These are phyloP conservation scores for Calonectria fujianensis DNA, from an alignment of 2,329 filamentous ascomycete species.

Conservation along the genomic window DNA sequence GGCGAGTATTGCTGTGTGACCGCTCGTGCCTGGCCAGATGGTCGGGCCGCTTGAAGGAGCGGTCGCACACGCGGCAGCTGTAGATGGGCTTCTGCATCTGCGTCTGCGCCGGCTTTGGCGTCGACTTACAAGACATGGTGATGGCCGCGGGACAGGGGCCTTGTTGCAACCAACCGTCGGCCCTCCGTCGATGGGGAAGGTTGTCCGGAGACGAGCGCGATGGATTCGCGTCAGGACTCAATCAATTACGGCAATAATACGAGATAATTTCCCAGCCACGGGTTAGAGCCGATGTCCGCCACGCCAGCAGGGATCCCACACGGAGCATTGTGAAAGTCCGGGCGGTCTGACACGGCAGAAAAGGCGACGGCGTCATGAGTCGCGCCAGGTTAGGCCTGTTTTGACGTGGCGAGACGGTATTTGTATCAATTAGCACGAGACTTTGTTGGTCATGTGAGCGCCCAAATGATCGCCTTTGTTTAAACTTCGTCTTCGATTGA, in stretches of 20 bases:
- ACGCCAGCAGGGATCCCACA: slow-evolving; percentile 9
- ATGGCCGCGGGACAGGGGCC: background rate
- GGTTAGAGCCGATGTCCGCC: background rate
- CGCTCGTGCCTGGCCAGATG: slow-evolving; percentile 20
- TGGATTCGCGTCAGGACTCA: background rate
- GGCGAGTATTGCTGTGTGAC: slow-evolving; percentile 8
- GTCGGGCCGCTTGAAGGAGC: slow-evolving; percentile 19
- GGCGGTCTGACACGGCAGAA: slow-evolving; percentile 15
- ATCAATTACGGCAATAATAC: slow-evolving; percentile 4
- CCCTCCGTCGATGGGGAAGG: background rate
- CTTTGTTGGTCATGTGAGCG: background rate
- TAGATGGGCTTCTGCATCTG: background rate
- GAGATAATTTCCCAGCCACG: slow-evolving; percentile 14
- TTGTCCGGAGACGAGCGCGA: background rate
- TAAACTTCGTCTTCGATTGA: background rate
- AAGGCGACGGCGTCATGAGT: background rate
- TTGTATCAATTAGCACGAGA: background rate
- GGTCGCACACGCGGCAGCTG: slow-evolving; percentile 13
- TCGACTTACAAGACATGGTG: slow-evolving; percentile 12
- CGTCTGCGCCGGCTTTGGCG: background rate
- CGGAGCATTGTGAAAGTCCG: background rate
- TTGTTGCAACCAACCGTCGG: background rate
- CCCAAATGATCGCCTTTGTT: background rate
- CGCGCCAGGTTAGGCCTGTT: slow-evolving; percentile 8
- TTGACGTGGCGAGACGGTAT: background rate